Conservation (phyloP, 805 yeast species). For the Ascoidea rubescens region DNA sequence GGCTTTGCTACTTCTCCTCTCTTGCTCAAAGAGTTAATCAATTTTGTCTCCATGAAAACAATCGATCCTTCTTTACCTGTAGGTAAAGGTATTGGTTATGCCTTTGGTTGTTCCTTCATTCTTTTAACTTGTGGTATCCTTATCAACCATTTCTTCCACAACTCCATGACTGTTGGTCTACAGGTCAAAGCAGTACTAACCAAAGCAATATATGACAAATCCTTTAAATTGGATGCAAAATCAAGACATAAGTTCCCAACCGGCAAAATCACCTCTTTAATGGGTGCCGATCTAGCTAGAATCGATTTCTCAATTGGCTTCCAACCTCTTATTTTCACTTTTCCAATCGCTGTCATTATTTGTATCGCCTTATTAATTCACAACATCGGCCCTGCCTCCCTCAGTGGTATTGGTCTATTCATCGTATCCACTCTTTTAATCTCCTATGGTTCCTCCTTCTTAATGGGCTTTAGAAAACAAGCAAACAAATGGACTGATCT, state of each 20-base stretch:
- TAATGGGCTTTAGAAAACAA: constrained; percentile 40
- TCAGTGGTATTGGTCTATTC: constrained; percentile 53
- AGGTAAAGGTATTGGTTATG: constrained; percentile 62
- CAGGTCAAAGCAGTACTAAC: constrained; percentile 58
- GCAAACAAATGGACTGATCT: constrained; percentile 58
- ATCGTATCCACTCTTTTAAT: constrained; percentile 27
- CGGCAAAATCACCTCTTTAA: constrained; percentile 60
- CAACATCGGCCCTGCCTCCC: constrained; percentile 58
- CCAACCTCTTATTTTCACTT: constrained; percentile 46
- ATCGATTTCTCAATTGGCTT: constrained; percentile 65
- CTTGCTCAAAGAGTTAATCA: constrained; percentile 36
- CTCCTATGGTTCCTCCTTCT: constrained; percentile 30
- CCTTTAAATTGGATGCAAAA: constrained; percentile 43
- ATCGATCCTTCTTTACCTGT: constrained; percentile 20
- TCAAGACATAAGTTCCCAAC: constrained; percentile 49
- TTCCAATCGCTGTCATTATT: constrained; percentile 52
- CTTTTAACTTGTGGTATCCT: constrained; percentile 32
- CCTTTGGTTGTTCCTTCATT: constrained; percentile 52
- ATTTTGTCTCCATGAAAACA: constrained; percentile 32
- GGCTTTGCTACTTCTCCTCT: constrained; percentile 39
- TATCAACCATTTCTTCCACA: constrained; percentile 52
- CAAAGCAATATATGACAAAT: constrained; percentile 54
- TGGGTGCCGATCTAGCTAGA: constrained; percentile 73
- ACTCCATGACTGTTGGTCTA: constrained; percentile 52
- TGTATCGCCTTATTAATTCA: constrained; percentile 49